These are phyloP conservation scores for Ocimum tenuiflorum DNA, from an alignment of 257 asterid species.

Conservation along the genomic window DNA sequence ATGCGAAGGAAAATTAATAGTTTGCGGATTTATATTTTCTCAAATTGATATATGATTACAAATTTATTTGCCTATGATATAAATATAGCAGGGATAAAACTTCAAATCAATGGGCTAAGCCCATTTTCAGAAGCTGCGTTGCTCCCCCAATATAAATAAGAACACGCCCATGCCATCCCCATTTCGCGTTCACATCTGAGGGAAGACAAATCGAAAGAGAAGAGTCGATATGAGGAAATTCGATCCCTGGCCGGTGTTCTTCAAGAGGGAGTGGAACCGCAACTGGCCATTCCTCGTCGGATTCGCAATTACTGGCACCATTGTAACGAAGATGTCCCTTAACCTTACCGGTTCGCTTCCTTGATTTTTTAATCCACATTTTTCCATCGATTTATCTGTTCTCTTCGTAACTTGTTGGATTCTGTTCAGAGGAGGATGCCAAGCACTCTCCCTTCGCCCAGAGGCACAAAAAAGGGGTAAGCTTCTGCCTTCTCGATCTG, in stretches of 20 bases:
- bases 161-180: no score
- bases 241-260: conserved; percentile 52
- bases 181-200: neutral
- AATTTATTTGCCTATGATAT: no score
- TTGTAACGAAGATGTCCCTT: conserved; percentile 38
- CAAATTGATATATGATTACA: no score
- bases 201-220: conserved; percentile 10
- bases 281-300: conserved; percentile 28
- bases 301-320: conserved; percentile 24
- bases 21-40: no score
- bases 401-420: neutral
- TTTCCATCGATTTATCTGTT: neutral
- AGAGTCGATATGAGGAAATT: conserved; percentile 36
- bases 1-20: no score
- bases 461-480: conserved; percentile 27
- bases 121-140: no score
- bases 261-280: conserved; percentile 29
- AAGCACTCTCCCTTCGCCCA: conserved; percentile 27
- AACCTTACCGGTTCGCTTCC: conserved; percentile 34
- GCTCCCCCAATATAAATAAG: no score
- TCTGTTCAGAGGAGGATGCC: conserved; percentile 24
- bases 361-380: neutral
- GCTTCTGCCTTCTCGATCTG: neutral
- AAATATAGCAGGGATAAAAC: no score
- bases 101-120: no score